phyloP scores from a whole-genome alignment of 140 eudicot species.

The Senecio squalidus region DNA sequence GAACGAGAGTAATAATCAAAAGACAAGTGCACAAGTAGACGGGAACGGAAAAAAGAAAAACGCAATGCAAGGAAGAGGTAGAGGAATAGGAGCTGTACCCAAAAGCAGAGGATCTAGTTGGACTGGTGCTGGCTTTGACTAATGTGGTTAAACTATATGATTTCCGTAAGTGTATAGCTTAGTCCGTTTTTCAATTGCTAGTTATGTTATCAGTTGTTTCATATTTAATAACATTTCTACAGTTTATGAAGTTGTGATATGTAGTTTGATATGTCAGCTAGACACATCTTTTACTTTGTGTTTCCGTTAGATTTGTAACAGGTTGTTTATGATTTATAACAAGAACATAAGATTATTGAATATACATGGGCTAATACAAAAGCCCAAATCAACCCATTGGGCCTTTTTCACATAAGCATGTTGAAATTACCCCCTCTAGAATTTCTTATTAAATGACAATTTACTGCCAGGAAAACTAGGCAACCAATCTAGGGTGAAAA shows the following conservation, averaged over 20 bases:
- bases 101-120: conserved; percentile 68
- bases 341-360: conserved; percentile 7
- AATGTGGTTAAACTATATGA: no score
- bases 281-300: neutral
- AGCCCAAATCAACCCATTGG: neutral
- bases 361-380: no score
- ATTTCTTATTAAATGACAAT: neutral
- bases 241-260: conserved; percentile 4
- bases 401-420: neutral
- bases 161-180: conserved; percentile 27
- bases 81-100: conserved; percentile 70
- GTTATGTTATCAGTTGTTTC: neutral
- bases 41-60: conserved; percentile 75
- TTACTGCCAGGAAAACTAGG: no score
- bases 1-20: conserved; percentile 35
- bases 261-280: conserved; percentile 9
- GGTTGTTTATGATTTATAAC: neutral
- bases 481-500: no score
- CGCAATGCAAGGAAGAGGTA: conserved; percentile 55
- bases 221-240: neutral
- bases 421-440: neutral
- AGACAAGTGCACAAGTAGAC: conserved; percentile 35
- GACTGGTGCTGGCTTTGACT: conserved; percentile 93
- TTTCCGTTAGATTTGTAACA: conserved; percentile 15
- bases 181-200: conserved; percentile 6